Evolutionary conservation across 257 asterid genomes (phyloP).

Genomic region (Cruciata laevipes): DNA sequence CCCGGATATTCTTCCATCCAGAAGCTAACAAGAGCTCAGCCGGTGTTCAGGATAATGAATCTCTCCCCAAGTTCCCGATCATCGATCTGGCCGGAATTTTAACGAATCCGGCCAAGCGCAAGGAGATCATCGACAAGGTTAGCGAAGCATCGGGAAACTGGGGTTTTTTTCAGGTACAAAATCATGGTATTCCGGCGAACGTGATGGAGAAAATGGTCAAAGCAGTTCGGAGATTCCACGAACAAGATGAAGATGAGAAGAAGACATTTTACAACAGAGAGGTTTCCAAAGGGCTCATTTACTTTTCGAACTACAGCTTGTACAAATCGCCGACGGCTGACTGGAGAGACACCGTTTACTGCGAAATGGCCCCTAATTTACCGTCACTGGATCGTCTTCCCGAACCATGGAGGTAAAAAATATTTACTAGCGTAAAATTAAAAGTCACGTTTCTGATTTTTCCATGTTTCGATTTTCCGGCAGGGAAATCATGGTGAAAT

Average conservation of each 20-base stretch:
- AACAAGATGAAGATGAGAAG: slow-evolving; percentile 2
- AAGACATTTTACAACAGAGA: no score
- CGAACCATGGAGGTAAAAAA: slow-evolving; percentile 23
- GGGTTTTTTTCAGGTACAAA: slow-evolving; percentile 8
- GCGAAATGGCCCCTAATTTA: slow-evolving; percentile 28
- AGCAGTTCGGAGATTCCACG: slow-evolving; percentile 17
- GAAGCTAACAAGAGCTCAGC: no score
- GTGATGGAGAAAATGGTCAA: no score
- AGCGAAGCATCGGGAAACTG: slow-evolving; percentile 10
- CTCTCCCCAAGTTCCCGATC: no score
- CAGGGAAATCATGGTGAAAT: neutral
- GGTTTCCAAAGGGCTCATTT: slow-evolving; percentile 24
- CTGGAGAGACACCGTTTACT: slow-evolving; percentile 36
- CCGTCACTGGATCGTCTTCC: slow-evolving; percentile 36
- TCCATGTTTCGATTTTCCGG: neutral
- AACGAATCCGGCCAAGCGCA: no score
- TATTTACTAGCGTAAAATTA: no score
- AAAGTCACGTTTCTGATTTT: no score
- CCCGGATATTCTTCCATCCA: slow-evolving; percentile 33
- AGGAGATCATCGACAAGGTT: slow-evolving; percentile 12
- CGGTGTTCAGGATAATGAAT: neutral
- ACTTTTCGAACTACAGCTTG: slow-evolving; percentile 41
- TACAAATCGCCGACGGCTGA: slow-evolving; percentile 23
- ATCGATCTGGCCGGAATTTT: no score
- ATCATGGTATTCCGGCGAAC: slow-evolving; percentile 27